Conservation (phyloP, 768 basidiomycete genomes). For the Lactarius sanguifluus region DNA sequence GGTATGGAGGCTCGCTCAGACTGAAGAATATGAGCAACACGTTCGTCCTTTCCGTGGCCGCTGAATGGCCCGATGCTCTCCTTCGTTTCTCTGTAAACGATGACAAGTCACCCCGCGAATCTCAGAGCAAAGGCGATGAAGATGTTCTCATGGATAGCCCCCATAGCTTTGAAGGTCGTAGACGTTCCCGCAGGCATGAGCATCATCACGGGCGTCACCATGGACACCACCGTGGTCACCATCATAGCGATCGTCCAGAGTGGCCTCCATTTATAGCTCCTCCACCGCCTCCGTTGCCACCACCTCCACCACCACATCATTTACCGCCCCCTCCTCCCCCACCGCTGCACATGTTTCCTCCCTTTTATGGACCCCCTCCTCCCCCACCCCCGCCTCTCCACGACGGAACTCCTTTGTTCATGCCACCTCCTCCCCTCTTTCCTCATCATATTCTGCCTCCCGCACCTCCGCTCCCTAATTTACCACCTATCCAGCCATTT, state of each 20-base stretch:
- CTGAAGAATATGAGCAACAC: constrained; percentile 55
- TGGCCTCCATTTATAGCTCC: constrained; percentile 22
- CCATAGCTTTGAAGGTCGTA: background rate
- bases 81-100: constrained; percentile 65
- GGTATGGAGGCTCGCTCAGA: constrained; percentile 56
- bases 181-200: constrained; percentile 15
- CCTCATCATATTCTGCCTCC: constrained; percentile 18
- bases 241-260: constrained; percentile 6
- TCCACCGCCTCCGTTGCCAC: constrained; percentile 11
- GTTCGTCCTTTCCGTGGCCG: constrained; percentile 51
- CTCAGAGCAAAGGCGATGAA: constrained; percentile 6
- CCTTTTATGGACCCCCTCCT: constrained; percentile 16
- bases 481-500: constrained; percentile 9
- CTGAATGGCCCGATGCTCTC: constrained; percentile 55
- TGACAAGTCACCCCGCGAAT: constrained; percentile 42
- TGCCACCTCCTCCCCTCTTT: constrained; percentile 13
- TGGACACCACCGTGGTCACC: constrained; percentile 7
- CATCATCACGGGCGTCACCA: constrained; percentile 22
- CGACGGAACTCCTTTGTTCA: background rate
- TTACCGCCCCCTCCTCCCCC: constrained; percentile 19
- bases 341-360: constrained; percentile 30
- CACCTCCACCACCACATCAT: constrained; percentile 28
- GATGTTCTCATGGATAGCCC: constrained; percentile 4
- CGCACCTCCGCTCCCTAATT: constrained; percentile 29
- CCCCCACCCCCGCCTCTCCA: constrained; percentile 18